phyloP scores from a whole-genome alignment of 192 early-diverging fungal genomes.

The Backusella tuberculispora region DNA sequence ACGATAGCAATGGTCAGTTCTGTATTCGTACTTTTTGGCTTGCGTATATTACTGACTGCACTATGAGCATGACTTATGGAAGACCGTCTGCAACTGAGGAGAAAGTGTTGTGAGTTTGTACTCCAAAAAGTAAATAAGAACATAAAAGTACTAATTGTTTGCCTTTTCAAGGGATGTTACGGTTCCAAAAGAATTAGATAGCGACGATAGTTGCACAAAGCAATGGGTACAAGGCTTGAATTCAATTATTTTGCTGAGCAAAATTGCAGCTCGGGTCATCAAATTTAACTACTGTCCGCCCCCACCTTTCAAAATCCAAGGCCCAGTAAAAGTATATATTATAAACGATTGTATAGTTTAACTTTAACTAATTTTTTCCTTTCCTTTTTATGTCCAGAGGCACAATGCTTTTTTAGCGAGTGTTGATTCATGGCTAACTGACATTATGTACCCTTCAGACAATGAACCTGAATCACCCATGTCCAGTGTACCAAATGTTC shows the following conservation, averaged over 20 bases:
- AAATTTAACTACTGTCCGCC: conserved; percentile 46
- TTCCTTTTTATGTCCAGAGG: background rate
- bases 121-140: background rate
- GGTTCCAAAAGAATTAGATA: conserved; percentile 11
- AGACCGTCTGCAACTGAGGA: conserved; percentile 55
- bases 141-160: conserved; percentile 2
- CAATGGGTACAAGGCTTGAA: conserved; percentile 40
- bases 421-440: conserved; percentile 33
- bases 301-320: background rate
- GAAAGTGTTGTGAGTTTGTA: conserved; percentile 37
- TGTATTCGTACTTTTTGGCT: conserved; percentile 73
- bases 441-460: conserved; percentile 9
- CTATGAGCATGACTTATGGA: conserved; percentile 66
- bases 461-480: conserved; percentile 12
- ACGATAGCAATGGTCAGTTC: conserved; percentile 41
- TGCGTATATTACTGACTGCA: conserved; percentile 67
- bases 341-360: background rate
- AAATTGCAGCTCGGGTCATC: conserved; percentile 51
- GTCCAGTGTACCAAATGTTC: conserved; percentile 13
- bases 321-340: background rate
- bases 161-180: conserved; percentile 18
- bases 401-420: conserved; percentile 33
- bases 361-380: background rate
- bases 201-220: conserved; percentile 37
- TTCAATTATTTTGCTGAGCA: conserved; percentile 44